A percentile compares a stretch with the other conserved stretches of the same genome.
Evolutionary conservation across 169 alveolate species (phyloP).

Genomic region (Cryptosporidium sp.): DNA sequence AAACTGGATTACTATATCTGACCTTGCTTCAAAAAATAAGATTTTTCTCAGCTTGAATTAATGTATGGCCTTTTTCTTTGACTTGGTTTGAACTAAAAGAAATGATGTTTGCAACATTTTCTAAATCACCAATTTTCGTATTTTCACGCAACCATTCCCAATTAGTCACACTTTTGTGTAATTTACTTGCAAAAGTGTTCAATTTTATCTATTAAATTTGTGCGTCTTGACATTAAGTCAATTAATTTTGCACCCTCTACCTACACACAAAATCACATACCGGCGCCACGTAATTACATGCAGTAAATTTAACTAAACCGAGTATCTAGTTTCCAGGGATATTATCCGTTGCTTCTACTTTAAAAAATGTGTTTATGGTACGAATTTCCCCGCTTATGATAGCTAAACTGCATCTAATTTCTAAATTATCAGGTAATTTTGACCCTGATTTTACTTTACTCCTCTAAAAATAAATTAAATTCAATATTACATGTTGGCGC

Average conservation of each 20-base stretch:
- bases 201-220: background rate
- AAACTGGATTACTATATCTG: background rate
- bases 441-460: no score
- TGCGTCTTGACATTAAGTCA: background rate
- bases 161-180: constrained; percentile 1
- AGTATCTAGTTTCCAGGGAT: background rate
- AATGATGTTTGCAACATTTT: background rate
- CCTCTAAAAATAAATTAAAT: no score
- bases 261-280: background rate
- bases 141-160: background rate
- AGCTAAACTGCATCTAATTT: no score
- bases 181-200: background rate
- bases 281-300: background rate
- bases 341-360: background rate
- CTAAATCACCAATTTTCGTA: background rate
- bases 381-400: no score
- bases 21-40: background rate
- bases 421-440: background rate
- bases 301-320: background rate
- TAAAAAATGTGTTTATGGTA: no score
- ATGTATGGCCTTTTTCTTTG: background rate
- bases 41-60: no score
- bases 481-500: background rate
- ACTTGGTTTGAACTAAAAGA: background rate
- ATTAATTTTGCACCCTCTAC: constrained; percentile 2